These are phyloP conservation scores for Cerioporus squamosus DNA, from an alignment of 1,284 basidiomycete species.

Conservation along the genomic window DNA sequence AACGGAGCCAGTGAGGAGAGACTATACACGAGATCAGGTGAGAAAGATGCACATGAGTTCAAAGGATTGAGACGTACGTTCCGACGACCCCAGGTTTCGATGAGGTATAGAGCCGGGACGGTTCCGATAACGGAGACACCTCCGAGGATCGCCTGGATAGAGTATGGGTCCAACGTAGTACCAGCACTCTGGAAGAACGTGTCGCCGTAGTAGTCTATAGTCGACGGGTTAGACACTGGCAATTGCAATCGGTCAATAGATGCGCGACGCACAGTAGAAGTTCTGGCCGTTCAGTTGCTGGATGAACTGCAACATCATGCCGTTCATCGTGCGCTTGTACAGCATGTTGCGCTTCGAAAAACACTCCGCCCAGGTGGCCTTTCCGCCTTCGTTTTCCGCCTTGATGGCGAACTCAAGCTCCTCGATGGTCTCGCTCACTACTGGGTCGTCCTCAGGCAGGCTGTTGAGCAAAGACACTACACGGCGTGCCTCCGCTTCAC, in stretches of 20 bases:
- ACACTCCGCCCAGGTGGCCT: conserved; percentile 80
- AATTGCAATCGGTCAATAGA: not conserved
- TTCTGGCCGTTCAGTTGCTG: conserved; percentile 81
- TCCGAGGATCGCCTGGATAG: conserved; percentile 75
- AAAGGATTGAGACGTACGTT: conserved; percentile 40
- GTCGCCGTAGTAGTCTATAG: conserved; percentile 76
- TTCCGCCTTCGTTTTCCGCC: conserved; percentile 76
- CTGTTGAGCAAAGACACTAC: conserved; percentile 73
- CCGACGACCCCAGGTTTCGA: conserved; percentile 69
- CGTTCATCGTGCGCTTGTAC: conserved; percentile 74
- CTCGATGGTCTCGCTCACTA: conserved; percentile 67
- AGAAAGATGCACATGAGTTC: not conserved
- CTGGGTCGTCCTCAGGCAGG: conserved; percentile 59
- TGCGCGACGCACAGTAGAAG: conserved; percentile 64
- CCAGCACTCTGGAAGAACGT: conserved; percentile 83
- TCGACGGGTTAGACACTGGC: not conserved
- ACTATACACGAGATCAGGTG: conserved; percentile 38
- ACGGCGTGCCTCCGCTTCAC: conserved; percentile 54
- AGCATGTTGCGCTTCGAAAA: conserved; percentile 72
- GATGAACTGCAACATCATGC: conserved; percentile 84
- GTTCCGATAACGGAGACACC: conserved; percentile 71
- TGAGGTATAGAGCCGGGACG: conserved; percentile 65
- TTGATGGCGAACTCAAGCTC: conserved; percentile 74
- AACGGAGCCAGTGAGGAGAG: conserved; percentile 68
- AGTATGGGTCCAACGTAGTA: conserved; percentile 71